phyloP scores from a whole-genome alignment of 2,329 filamentous ascomycete species.

The Penicillium sp. region DNA sequence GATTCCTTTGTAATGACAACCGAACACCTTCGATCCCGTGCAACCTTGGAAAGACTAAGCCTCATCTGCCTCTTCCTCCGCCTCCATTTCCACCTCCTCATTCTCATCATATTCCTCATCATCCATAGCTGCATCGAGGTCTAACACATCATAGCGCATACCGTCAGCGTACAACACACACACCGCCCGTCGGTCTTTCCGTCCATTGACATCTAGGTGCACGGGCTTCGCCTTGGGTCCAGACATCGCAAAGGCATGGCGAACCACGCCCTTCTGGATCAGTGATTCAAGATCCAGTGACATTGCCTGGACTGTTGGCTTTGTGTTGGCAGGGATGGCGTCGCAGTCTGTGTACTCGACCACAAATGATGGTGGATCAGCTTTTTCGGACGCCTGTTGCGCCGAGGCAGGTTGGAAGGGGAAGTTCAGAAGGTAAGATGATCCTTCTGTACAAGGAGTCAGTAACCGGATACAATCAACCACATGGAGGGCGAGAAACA shows the following conservation, averaged over 20 bases:
- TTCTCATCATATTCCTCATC: conserved; percentile 27
- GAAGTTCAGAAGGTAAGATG: conserved; percentile 34
- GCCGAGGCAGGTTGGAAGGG: conserved; percentile 24
- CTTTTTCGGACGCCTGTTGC: neutral
- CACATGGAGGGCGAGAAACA: conserved; percentile 1
- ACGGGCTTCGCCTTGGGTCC: conserved; percentile 46
- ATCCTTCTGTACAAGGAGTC: conserved; percentile 17
- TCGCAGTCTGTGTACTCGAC: conserved; percentile 22
- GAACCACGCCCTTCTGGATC: conserved; percentile 27
- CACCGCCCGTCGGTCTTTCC: conserved; percentile 50
- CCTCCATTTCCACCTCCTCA: conserved; percentile 23
- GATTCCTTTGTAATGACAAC: neutral
- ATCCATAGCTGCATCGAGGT: conserved; percentile 47
- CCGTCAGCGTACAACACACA: conserved; percentile 53
- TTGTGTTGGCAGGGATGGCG: conserved; percentile 6
- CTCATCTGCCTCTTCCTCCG: conserved; percentile 13
- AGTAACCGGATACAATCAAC: neutral
- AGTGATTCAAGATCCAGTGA: conserved; percentile 21
- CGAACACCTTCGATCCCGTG: neutral
- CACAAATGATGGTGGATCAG: conserved; percentile 6
- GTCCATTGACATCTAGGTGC: conserved; percentile 53
- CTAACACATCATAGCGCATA: conserved; percentile 53
- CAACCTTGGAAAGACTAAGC: neutral
- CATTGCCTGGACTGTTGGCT: conserved; percentile 11
- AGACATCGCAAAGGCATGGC: conserved; percentile 46